Conservation (phyloP, 345 rosid species). For the Hibiscus trionum region DNA sequence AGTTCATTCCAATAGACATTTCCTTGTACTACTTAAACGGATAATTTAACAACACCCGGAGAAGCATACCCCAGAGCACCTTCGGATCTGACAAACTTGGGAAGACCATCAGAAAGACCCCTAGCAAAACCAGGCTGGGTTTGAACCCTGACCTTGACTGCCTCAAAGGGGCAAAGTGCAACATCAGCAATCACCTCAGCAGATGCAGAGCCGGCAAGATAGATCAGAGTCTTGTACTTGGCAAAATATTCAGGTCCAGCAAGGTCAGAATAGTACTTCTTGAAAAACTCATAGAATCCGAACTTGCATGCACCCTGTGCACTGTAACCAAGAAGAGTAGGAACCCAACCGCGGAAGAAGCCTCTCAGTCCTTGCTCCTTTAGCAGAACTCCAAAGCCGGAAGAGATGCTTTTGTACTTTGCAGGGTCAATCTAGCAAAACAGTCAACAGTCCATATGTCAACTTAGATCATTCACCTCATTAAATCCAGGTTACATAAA, state of each 20-base stretch:
- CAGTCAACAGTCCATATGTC: slow-evolving; percentile 6
- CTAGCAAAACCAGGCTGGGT: slow-evolving; percentile 99
- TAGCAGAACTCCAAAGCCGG: slow-evolving; percentile 44
- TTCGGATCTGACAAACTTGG: slow-evolving; percentile 87
- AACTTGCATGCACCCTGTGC: slow-evolving; percentile 99
- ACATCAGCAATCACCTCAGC: slow-evolving; percentile 50
- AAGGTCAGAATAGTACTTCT: slow-evolving; percentile 84
- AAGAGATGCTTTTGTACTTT: slow-evolving; percentile 54
- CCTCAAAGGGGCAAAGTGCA: slow-evolving; percentile 98
- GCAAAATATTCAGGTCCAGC: slow-evolving; percentile 84
- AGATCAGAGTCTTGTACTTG: slow-evolving; percentile 92
- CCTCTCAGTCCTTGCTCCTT: slow-evolving; percentile 90
- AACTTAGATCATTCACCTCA: background rate
- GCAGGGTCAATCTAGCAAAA: slow-evolving; percentile 75
- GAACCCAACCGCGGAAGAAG: slow-evolving; percentile 99
- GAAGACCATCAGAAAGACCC: slow-evolving; percentile 89
- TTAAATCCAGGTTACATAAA: background rate
- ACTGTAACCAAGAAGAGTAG: slow-evolving; percentile 93
- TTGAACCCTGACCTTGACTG: slow-evolving; percentile 97
- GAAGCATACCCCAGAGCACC: slow-evolving; percentile 75
- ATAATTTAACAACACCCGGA: background rate
- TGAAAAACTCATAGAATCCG: slow-evolving; percentile 95
- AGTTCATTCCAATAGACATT: background rate
- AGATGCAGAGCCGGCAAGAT: slow-evolving; percentile 98
- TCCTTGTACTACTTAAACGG: background rate